Evolutionary conservation across 768 basidiomycete species (phyloP), one percentile per base, ranked within the genome.

Genomic region (Mrakia gelida): DNA sequence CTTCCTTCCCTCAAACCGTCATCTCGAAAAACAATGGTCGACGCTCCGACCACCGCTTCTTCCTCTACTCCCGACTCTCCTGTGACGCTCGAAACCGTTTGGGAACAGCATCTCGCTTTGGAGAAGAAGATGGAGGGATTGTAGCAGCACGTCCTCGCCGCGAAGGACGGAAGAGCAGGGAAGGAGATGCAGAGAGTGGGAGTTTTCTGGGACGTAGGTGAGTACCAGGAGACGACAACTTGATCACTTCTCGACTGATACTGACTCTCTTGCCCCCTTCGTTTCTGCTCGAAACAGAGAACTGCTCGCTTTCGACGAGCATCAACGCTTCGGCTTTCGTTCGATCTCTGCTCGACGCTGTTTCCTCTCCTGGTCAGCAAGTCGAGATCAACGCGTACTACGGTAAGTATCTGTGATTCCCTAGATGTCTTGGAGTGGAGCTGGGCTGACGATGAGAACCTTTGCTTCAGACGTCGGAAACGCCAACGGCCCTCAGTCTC

Each of bases 361-460:
- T 62, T 7, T 62, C 61, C 8, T 13, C n/a, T 28, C 32, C 61
- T 30, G 61, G 61, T 18, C n/a, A 62, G n/a, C 61, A 23, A 21
- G 61, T 62, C n/a, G 61, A 62, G 61, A 62, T 62, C n/a, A 62
- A 30, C n/a, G 61, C 61, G 3, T 62, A 62, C 61, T n/a, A 62
- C 10, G n/a, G 61, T 62, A 10, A 62, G 61, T 5, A 8, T 38
- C n/a, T n/a, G n/a, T n/a, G n/a, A 18, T 28, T 21, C 18, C 21
- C 11, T 61, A 26, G n/a, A 5, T 2, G 6, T 30, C 11, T 11
- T 11, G 41, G 41, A 43, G 6, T 6, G 11, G 41, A 43, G 11
- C 41, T n/a, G 15, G 23, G 23, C 59, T n/a, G 59, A n/a, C n/a
- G n/a, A n/a, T n/a, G n/a, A n/a, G n/a, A n/a, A n/a, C n/a, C n/a